Base-by-base conservation (phyloP, 441 rosid genomes). In the Capsella rubella region DNA sequence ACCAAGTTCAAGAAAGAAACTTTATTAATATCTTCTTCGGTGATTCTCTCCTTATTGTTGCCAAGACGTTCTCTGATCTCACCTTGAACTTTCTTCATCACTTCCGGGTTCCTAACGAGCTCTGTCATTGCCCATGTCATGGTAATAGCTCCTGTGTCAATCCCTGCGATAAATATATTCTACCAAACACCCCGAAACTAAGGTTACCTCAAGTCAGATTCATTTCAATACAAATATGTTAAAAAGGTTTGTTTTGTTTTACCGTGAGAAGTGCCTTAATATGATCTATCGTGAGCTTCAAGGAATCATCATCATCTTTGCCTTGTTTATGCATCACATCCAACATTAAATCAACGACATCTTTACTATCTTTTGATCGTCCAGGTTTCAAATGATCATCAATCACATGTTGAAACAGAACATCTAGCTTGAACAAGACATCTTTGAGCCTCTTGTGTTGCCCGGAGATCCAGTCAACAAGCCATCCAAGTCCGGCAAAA, bases 101-200 rank as follows among this genome's bases (percentile, higher is more conserved):
- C 15, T 31, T 74, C 67, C 3, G 84, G 85, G 32, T 80, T 83
- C 64, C 60, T 81, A 0, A 55, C 37, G 0, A 87, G 83, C 62
- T 84, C 87, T 0, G 87, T 76, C 53, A 84, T 74, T 56, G 89
- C 79, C 89, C 91, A 87, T 42, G 75, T 75, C 57, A 85, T 79
- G 0, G 87, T 82, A 21, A 77, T 71, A 0, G 87, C 86, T 2
- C 86, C 75, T 18, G 89, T 86, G 28, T 84, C 88, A 0, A 86
- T 80, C 58, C 88, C 91, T 0, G 75, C 89, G 0, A 85, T 45
- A 3, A 83, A 81, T 68, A 85, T 32, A 58, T 87, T 79, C 89
- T 85, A 74, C n/a, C 10, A 27, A 34, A 65, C 40, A 75, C 25
- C 25, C 1, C 15, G 0, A 52, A 16, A 31, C n/a, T 12, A 52